phyloP scores from a whole-genome alignment of 1,284 basidiomycete genomes.

The Naganishia cerealis region DNA sequence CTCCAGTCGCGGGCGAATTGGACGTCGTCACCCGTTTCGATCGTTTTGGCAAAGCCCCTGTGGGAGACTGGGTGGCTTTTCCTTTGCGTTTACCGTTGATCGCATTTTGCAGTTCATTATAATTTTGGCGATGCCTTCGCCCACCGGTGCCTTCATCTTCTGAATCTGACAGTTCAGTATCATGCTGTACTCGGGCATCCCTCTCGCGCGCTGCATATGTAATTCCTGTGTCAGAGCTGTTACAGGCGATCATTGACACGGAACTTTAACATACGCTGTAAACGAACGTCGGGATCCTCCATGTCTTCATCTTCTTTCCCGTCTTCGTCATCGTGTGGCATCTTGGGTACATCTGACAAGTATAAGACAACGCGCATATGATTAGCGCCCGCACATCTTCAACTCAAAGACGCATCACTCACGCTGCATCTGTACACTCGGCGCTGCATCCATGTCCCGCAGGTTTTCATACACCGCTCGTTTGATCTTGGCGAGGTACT shows the following conservation, averaged over 20 bases:
- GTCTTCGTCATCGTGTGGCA: constrained; percentile 81
- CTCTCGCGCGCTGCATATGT: constrained; percentile 43
- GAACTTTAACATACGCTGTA: constrained; percentile 59
- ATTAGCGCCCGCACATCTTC: constrained; percentile 13
- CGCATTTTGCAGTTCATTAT: constrained; percentile 38
- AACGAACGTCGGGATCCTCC: constrained; percentile 70
- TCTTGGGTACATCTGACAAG: constrained; percentile 67
- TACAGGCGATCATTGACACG: background rate
- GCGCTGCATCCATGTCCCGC: constrained; percentile 77
- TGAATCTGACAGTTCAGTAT: constrained; percentile 55
- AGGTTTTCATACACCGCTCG: constrained; percentile 88
- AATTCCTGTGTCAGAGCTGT: background rate
- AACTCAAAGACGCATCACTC: constrained; percentile 37
- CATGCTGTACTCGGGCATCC: constrained; percentile 51
- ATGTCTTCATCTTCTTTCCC: constrained; percentile 76
- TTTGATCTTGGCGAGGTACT: constrained; percentile 90
- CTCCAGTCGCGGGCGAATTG: background rate
- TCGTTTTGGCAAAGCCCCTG: constrained; percentile 10
- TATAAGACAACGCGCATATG: constrained; percentile 40
- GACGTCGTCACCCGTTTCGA: background rate
- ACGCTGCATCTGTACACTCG: constrained; percentile 86
- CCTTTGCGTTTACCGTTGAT: constrained; percentile 27
- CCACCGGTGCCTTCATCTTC: constrained; percentile 58
- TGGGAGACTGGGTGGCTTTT: constrained; percentile 28
- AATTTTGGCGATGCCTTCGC: constrained; percentile 48